A percentile compares a stretch with the other conserved stretches of the same genome.
These are phyloP conservation scores for Zelonia costaricensis DNA, from an alignment of 208 protist genomes.

Conservation along the genomic window DNA sequence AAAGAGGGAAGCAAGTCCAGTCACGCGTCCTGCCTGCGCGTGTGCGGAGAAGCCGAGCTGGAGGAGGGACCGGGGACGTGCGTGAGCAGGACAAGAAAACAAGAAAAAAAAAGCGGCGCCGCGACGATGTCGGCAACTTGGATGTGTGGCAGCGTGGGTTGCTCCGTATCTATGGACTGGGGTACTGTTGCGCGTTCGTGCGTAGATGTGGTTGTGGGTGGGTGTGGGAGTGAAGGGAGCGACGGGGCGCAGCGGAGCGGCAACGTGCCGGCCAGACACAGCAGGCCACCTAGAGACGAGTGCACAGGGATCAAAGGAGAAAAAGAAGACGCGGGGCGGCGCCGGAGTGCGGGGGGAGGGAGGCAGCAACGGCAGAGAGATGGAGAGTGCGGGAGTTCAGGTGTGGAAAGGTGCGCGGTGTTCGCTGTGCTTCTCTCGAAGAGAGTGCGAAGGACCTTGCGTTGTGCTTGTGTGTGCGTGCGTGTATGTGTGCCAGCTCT, in stretches of 20 bases:
- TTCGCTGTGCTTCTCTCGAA: too few relatives aligned
- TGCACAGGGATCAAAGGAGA: too few relatives aligned
- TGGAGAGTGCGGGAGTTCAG: background rate
- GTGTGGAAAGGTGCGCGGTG: background rate
- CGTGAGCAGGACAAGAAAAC: background rate
- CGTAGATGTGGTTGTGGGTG: conserved; percentile 12
- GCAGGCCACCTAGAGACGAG: too few relatives aligned
- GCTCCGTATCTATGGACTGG: background rate
- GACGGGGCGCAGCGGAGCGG: too few relatives aligned
- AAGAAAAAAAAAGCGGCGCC: background rate
- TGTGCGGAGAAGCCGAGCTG: background rate
- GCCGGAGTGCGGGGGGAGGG: background rate
- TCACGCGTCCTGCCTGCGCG: background rate
- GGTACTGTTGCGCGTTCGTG: too few relatives aligned
- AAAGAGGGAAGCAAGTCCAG: background rate
- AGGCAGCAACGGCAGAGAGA: background rate
- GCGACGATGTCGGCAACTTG: background rate
- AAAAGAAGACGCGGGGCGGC: too few relatives aligned
- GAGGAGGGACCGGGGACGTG: background rate
- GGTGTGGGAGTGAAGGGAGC: too few relatives aligned
- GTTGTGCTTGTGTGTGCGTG: conserved; percentile 13
- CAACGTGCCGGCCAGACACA: too few relatives aligned
- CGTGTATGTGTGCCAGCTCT: conserved; percentile 9
- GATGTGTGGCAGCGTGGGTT: background rate
- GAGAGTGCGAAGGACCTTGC: too few relatives aligned